These are phyloP conservation scores for Selenicereus undatus DNA, from an alignment of 148 eudicot species.

Conservation along the genomic window DNA sequence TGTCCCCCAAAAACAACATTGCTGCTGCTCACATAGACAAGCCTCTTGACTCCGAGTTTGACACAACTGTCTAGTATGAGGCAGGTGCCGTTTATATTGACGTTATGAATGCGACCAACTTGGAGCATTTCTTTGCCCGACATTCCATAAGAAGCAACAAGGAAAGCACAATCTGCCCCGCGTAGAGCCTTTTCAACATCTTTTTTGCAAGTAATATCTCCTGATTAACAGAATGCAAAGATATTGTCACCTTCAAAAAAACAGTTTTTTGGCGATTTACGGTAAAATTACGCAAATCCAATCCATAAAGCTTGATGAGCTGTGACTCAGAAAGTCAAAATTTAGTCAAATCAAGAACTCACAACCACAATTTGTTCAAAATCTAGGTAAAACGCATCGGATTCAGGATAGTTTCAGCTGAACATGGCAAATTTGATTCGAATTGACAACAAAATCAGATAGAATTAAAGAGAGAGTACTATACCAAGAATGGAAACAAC, in stretches of 20 bases:
- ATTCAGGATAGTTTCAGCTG: background rate
- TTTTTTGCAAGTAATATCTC: conserved; percentile 57
- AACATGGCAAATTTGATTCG: too few relatives aligned
- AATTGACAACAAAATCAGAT: background rate
- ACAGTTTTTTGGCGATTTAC: background rate
- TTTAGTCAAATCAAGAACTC: background rate
- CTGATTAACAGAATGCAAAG: conserved; percentile 24
- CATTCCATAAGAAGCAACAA: conserved; percentile 95
- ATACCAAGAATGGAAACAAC: conserved; percentile 46
- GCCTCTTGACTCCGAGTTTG: conserved; percentile 63
- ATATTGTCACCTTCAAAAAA: background rate
- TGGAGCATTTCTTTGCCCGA: conserved; percentile 98
- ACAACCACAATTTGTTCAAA: background rate
- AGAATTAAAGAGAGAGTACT: background rate
- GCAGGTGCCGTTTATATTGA: conserved; percentile 80
- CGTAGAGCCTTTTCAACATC: conserved; percentile 69
- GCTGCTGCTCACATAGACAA: conserved; percentile 81
- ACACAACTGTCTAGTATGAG: conserved; percentile 71
- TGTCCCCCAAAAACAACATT: conserved; percentile 84
- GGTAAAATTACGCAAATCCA: background rate
- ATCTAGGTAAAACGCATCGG: background rate
- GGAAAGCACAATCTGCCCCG: conserved; percentile 88
- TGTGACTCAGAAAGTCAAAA: background rate
- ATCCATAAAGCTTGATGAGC: background rate
- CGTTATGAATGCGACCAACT: conserved; percentile 65